These are phyloP conservation scores for Hyphochytrium catenoides DNA, from an alignment of 352 stramenopile species.

Conservation along the genomic window DNA sequence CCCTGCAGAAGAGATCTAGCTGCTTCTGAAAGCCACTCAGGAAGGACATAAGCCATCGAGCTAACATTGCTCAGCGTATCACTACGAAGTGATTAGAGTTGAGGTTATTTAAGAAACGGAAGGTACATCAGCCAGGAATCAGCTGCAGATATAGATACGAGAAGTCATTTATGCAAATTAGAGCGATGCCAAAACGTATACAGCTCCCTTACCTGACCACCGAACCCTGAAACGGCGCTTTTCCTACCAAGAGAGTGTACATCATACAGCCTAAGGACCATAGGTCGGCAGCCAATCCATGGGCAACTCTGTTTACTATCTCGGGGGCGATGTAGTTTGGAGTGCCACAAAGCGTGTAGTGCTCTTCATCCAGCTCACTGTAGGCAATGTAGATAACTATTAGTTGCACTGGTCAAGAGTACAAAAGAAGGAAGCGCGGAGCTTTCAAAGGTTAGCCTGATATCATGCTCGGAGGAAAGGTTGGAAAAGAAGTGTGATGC, in stretches of 20 bases:
- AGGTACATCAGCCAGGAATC: too few relatives aligned
- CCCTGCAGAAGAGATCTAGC: too few relatives aligned
- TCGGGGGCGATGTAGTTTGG: constrained; percentile 57
- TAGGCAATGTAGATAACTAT: too few relatives aligned
- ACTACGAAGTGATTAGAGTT: too few relatives aligned
- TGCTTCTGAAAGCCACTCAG: too few relatives aligned
- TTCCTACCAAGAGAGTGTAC: constrained; percentile 30
- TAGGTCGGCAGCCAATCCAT: constrained; percentile 34
- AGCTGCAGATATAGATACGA: too few relatives aligned
- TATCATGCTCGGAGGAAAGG: background rate
- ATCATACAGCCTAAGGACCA: constrained; percentile 56
- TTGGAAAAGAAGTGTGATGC: constrained; percentile 4
- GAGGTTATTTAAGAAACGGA: too few relatives aligned
- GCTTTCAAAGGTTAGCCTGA: constrained; percentile 1
- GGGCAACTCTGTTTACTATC: constrained; percentile 20
- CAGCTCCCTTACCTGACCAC: constrained; percentile 38
- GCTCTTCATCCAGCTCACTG: too few relatives aligned
- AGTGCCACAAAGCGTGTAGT: constrained; percentile 37
- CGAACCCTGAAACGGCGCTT: constrained; percentile 35
- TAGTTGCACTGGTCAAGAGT: constrained; percentile 15
- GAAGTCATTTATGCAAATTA: too few relatives aligned
- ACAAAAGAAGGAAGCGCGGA: constrained; percentile 1
- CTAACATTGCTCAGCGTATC: too few relatives aligned
- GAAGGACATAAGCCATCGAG: too few relatives aligned
- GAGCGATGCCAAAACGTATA: too few relatives aligned